phyloP scores from a whole-genome alignment of 2,329 filamentous ascomycete species.

The Lasiodiplodia sp. region DNA sequence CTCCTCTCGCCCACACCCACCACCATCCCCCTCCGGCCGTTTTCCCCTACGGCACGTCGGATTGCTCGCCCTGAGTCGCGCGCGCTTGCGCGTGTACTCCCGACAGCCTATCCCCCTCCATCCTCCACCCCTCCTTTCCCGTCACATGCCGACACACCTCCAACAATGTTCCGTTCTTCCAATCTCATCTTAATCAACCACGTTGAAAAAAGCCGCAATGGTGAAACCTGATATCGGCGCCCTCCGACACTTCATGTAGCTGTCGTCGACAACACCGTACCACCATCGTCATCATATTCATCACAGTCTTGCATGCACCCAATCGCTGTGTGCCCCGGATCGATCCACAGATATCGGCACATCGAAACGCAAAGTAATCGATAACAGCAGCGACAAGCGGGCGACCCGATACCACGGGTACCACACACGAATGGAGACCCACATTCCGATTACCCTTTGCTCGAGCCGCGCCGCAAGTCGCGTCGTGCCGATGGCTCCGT shows the following conservation, averaged over 20 bases:
- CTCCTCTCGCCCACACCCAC: not conserved
- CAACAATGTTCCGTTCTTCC: not conserved
- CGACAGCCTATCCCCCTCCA: not conserved
- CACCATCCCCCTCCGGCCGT: no score
- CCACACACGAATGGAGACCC: no score
- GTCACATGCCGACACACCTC: not conserved
- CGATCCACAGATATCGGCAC: not conserved
- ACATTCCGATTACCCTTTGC: not conserved
- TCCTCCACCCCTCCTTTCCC: not conserved
- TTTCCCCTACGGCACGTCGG: not conserved
- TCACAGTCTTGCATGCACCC: not conserved
- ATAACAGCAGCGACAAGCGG: not conserved
- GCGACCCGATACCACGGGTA: not conserved
- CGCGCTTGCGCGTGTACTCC: no score
- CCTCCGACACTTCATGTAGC: not conserved
- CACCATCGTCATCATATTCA: not conserved
- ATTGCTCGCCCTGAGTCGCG: not conserved
- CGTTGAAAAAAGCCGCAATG: not conserved
- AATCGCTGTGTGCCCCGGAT: not conserved
- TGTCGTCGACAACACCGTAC: no score
- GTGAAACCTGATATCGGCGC: not conserved
- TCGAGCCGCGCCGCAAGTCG: not conserved
- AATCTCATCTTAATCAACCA: not conserved
- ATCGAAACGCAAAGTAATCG: not conserved
- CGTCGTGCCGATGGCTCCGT: not conserved